Evolutionary conservation across 371 early-diverging fungal genomes (phyloP), one percentile per base, ranked within the genome.

Genomic region (Saksenaea oblongispora): DNA sequence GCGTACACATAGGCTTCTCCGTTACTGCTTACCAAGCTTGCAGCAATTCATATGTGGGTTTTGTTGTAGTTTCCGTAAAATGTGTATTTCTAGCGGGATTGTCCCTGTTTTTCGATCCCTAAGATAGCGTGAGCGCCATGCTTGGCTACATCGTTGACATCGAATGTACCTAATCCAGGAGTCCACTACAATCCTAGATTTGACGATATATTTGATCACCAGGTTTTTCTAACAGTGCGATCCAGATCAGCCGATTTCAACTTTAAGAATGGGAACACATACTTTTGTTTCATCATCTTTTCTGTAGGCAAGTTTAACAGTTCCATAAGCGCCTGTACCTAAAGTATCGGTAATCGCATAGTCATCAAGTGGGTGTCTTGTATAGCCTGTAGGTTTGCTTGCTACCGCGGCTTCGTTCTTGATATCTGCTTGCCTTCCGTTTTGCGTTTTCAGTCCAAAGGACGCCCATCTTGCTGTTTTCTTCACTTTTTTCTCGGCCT

Each of bases 281-380:
- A 86, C 87, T 74, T 82, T 65, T 57, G 67, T 63, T 14, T 71
- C 70, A 69, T 87, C 86, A 18, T 79, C 75, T 60, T 76, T 79
- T 51, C 67, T 59, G 59, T 76, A 75, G 15, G 78, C 88, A 13
- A 89, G 69, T 59, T 86, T 83, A 13, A 89, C 91, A 47, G 80
- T 79, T 7, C 91, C 90, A 72, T 90, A 91, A 14, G 92, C 85
- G n/a, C 92, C 91, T 63, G 89, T 83, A 5, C 92, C 92, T n/a
- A 92, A 57, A 1, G 78, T 75, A 37, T 79, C 82, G 18, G 87
- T 53, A 59, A 88, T 82, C 2, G 81, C 79, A 72, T 84, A 92
- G 56, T 86, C 84, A 31, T 76, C 80, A 28, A 80, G 56, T 11
- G 76, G 76, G 47, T 74, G 70, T 22, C 54, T 55, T 14, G 31